Conservation (phyloP, 225 moss, liverwort and hornwort genomes). For the Pseudisothecium myosuroides region DNA sequence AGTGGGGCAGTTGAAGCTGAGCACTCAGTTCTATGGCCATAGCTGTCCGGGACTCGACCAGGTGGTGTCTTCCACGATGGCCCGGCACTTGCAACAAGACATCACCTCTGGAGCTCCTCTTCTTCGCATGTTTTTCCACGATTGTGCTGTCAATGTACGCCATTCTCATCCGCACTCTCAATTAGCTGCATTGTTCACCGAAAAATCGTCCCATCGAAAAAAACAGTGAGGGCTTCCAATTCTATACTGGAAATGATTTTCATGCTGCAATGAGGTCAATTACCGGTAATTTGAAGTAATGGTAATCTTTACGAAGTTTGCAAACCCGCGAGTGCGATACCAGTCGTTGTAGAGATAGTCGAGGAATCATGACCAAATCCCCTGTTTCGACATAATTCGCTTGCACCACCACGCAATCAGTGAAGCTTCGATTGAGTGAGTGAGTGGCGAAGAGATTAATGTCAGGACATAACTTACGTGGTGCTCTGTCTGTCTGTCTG, state of each 20-base stretch:
- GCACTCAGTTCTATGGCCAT: conserved; percentile 21
- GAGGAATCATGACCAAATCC: not conserved
- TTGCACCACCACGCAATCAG: not conserved
- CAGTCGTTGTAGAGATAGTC: not conserved
- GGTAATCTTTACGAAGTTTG: not conserved
- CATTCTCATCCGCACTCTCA: not conserved
- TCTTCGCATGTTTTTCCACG: conserved; percentile 54
- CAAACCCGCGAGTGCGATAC: not conserved
- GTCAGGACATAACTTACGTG: not conserved
- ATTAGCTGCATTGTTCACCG: not conserved
- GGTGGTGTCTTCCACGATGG: conserved; percentile 35
- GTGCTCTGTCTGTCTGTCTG: not conserved
- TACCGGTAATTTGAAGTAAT: not conserved
- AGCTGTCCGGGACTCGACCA: conserved; percentile 30
- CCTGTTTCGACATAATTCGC: not conserved
- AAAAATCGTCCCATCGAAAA: no score
- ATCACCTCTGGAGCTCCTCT: conserved; percentile 37
- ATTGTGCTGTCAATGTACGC: conserved; percentile 47
- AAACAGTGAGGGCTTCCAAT: not conserved
- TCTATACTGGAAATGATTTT: not conserved
- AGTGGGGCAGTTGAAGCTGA: not conserved
- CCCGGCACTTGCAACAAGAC: conserved; percentile 28
- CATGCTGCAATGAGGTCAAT: not conserved
- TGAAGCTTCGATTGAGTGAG: not conserved
- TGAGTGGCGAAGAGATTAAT: not conserved